Evolutionary conservation across 2,329 filamentous ascomycete genomes (phyloP).

Genomic region (Colletotrichum agaves): DNA sequence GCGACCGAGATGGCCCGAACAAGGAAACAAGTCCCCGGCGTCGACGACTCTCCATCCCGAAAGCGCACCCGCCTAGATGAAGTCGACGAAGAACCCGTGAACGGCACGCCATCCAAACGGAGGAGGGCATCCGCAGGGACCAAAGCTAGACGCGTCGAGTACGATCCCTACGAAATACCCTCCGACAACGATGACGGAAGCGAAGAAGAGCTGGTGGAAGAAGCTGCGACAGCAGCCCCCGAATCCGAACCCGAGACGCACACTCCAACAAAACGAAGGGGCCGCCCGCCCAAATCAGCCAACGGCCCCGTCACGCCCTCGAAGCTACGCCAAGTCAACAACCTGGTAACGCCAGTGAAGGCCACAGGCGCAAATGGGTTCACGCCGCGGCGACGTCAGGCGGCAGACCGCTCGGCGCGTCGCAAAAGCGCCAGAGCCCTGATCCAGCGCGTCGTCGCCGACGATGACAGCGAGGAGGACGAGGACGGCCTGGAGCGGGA

Average conservation of each 20-base stretch:
- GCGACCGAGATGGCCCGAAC: conserved; percentile 4
- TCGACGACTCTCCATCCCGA: conserved; percentile 26
- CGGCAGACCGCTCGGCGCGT: conserved; percentile 86
- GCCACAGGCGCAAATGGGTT: conserved; percentile 47
- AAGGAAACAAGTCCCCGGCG: background rate
- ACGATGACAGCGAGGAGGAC: conserved; percentile 75
- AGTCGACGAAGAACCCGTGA: conserved; percentile 42
- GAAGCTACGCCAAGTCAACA: conserved; percentile 45
- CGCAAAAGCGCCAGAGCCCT: conserved; percentile 84
- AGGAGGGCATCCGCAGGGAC: conserved; percentile 40
- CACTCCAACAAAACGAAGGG: conserved; percentile 49
- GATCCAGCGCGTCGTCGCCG: conserved; percentile 76
- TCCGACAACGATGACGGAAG: conserved; percentile 8
- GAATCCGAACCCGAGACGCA: conserved; percentile 43
- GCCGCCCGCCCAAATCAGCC: conserved; percentile 48
- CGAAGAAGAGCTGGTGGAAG: conserved; percentile 21
- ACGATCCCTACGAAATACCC: conserved; percentile 31
- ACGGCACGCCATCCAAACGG: conserved; percentile 48
- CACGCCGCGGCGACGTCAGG: conserved; percentile 73
- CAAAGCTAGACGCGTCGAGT: conserved; percentile 42
- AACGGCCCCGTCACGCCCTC: conserved; percentile 51
- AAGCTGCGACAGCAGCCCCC: background rate
- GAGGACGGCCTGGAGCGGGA: conserved; percentile 75
- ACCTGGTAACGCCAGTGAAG: conserved; percentile 54
- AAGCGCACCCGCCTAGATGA: conserved; percentile 43